These are phyloP conservation scores for Calonectria pteridis DNA, from an alignment of 2,329 filamentous ascomycete species.

Conservation along the genomic window DNA sequence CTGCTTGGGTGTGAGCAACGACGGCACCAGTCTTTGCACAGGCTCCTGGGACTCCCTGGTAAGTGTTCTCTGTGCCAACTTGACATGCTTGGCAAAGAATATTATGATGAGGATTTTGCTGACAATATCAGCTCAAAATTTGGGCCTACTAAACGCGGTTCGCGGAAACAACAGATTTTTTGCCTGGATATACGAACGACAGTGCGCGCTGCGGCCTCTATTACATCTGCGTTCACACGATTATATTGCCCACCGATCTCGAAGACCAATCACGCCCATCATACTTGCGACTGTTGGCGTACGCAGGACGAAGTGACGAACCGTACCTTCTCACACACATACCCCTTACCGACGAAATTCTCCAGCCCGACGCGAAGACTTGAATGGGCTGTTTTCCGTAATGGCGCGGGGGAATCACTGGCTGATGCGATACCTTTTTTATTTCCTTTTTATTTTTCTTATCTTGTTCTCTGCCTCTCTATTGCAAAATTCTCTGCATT, in stretches of 20 bases:
- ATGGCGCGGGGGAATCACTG: constrained; percentile 41
- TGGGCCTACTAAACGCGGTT: constrained; percentile 77
- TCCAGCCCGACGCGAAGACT: constrained; percentile 40
- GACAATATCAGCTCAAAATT: constrained; percentile 77
- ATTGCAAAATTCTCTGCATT: constrained; percentile 51
- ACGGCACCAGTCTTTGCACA: constrained; percentile 98
- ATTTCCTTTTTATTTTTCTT: constrained; percentile 40
- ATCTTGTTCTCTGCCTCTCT: constrained; percentile 41
- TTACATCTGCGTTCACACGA: constrained; percentile 49
- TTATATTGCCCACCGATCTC: constrained; percentile 46
- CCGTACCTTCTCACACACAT: constrained; percentile 49
- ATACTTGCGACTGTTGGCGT: constrained; percentile 52
- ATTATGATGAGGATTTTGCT: constrained; percentile 13
- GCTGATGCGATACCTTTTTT: constrained; percentile 53
- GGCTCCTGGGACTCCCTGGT: constrained; percentile 99
- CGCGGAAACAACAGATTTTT: constrained; percentile 41
- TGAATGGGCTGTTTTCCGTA: constrained; percentile 40
- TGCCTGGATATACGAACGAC: constrained; percentile 47
- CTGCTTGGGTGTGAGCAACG: constrained; percentile 98
- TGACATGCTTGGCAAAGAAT: neutral
- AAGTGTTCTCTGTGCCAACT: constrained; percentile 57
- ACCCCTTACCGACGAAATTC: constrained; percentile 45
- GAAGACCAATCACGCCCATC: constrained; percentile 47
- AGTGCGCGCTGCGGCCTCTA: constrained; percentile 44
- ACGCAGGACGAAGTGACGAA: constrained; percentile 57